Conservation (phyloP, 441 rosid genomes). For the Manihot esculenta region DNA sequence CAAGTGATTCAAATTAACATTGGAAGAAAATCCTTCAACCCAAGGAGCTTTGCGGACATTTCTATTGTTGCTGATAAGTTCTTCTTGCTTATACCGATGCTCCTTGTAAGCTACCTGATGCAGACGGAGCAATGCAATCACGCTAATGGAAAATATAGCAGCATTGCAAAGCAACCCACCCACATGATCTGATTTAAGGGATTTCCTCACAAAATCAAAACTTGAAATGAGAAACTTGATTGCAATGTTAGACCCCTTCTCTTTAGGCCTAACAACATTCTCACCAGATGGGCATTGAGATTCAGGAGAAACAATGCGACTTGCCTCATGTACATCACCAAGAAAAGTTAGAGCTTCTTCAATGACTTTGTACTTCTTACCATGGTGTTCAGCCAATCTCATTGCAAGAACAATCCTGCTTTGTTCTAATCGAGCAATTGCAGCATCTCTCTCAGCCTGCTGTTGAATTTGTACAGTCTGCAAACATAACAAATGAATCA, state of each 20-base stretch:
- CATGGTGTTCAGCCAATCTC: constrained; percentile 83
- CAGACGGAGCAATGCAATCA: constrained; percentile 72
- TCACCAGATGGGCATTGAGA: constrained; percentile 35
- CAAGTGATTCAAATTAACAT: constrained; percentile 38
- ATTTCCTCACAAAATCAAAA: constrained; percentile 54
- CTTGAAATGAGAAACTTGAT: constrained; percentile 49
- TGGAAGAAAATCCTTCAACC: constrained; percentile 38
- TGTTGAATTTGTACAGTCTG: constrained; percentile 82
- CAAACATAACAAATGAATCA: constrained; percentile 8
- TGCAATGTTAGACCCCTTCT: constrained; percentile 35
- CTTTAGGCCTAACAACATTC: constrained; percentile 28
- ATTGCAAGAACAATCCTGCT: constrained; percentile 76
- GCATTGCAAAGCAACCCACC: constrained; percentile 73
- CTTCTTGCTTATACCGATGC: constrained; percentile 37
- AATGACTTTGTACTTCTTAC: constrained; percentile 71
- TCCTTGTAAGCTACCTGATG: constrained; percentile 50
- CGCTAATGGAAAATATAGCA: constrained; percentile 65
- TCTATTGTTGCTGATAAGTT: constrained; percentile 23
- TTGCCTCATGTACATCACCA: constrained; percentile 55
- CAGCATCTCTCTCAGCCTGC: constrained; percentile 82
- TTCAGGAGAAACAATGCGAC: constrained; percentile 54
- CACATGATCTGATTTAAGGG: constrained; percentile 49
- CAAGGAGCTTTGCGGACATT: constrained; percentile 31
- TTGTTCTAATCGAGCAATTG: constrained; percentile 78
- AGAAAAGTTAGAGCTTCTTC: constrained; percentile 84